Conservation (phyloP, 495 filamentous ascomycete species). For the Hypoxylon trugodes region DNA sequence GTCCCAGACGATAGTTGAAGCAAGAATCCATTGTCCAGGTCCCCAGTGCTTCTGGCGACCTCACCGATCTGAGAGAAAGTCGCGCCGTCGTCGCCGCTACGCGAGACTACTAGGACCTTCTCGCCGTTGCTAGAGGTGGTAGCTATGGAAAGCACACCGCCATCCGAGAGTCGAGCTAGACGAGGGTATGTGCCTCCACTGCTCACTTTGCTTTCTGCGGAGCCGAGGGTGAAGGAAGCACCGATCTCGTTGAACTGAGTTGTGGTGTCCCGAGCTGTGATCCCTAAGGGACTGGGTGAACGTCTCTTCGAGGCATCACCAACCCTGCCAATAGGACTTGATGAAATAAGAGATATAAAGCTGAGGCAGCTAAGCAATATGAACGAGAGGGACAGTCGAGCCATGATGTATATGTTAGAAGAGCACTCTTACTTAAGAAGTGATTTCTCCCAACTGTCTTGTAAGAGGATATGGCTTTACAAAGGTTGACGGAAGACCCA, state of each 20-base stretch:
- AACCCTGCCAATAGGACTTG: conserved; percentile 11
- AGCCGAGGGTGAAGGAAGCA: conserved; percentile 22
- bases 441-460: not conserved
- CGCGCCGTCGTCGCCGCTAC: conserved; percentile 52
- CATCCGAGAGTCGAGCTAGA: conserved; percentile 53
- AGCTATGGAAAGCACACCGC: conserved; percentile 54
- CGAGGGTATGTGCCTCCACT: conserved; percentile 58
- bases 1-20: conserved; percentile 58
- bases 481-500: not conserved
- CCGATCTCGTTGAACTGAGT: conserved; percentile 18
- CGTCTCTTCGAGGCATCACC: not conserved
- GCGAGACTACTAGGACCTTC: conserved; percentile 46
- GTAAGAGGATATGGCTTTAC: not conserved
- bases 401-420: not conserved
- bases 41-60: conserved; percentile 45
- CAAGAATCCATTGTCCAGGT: conserved; percentile 68
- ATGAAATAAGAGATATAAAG: conserved; percentile 20
- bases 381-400: conserved; percentile 17
- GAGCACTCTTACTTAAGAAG: conserved; percentile 7
- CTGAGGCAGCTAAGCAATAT: conserved; percentile 18
- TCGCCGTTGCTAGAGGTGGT: conserved; percentile 43
- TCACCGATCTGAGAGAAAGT: conserved; percentile 48
- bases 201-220: conserved; percentile 8
- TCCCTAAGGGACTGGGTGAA: not conserved
- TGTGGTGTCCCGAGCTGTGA: conserved; percentile 17